These are phyloP conservation scores for Wickerhamiella alocasiicola DNA, from an alignment of 805 yeast species.

Conservation along the genomic window DNA sequence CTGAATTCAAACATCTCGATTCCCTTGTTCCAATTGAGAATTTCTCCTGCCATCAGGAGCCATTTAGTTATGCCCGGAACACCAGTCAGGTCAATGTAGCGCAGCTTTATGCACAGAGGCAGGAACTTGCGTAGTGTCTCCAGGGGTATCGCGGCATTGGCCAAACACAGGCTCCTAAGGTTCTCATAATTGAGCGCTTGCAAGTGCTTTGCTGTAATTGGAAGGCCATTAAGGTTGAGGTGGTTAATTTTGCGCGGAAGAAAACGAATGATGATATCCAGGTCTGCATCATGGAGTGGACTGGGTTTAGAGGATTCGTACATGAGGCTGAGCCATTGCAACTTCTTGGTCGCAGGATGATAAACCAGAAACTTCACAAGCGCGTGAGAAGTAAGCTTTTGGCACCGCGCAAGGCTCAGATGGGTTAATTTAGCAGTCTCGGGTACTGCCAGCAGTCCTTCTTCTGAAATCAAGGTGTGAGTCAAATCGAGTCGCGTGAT, in stretches of 20 bases:
- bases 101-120: slow-evolving; percentile 27
- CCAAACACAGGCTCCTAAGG: slow-evolving; percentile 26
- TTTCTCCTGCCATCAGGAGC: slow-evolving; percentile 39
- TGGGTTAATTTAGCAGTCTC: slow-evolving; percentile 53
- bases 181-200: slow-evolving; percentile 22
- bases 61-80: slow-evolving; percentile 48
- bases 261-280: slow-evolving; percentile 37
- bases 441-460: slow-evolving; percentile 46
- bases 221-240: slow-evolving; percentile 55
- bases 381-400: slow-evolving; percentile 59
- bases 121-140: slow-evolving; percentile 21
- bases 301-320: slow-evolving; percentile 51
- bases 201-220: slow-evolving; percentile 33
- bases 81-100: slow-evolving; percentile 55
- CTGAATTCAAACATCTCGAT: slow-evolving; percentile 52
- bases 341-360: slow-evolving; percentile 51
- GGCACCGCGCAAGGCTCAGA: slow-evolving; percentile 53
- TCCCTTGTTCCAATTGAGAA: slow-evolving; percentile 36
- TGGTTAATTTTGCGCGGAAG: slow-evolving; percentile 33
- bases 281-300: slow-evolving; percentile 37
- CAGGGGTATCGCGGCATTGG: slow-evolving; percentile 22
- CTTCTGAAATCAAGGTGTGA: slow-evolving; percentile 64
- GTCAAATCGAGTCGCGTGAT: slow-evolving; percentile 63
- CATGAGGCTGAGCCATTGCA: slow-evolving; percentile 56
- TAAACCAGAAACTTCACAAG: slow-evolving; percentile 53